phyloP scores from a whole-genome alignment of 306 rosid species.

The Pachyrhizus erosus region DNA sequence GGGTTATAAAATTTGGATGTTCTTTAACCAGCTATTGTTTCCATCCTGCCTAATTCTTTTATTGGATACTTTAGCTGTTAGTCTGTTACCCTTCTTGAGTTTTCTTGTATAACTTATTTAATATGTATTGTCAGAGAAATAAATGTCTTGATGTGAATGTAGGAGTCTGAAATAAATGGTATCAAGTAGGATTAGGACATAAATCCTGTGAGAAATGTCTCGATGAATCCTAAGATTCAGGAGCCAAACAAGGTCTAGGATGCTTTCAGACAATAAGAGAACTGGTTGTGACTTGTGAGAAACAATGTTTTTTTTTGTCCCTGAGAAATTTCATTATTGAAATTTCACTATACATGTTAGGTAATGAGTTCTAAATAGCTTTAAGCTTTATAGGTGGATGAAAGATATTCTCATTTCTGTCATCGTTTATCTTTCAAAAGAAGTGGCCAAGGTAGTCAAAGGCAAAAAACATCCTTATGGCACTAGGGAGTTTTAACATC shows the following conservation, averaged over 20 bases:
- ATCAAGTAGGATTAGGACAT: constrained; percentile 6
- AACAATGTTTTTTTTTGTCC: neutral
- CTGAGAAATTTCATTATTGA: too few relatives aligned
- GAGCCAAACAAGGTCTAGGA: neutral
- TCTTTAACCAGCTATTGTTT: constrained; percentile 24
- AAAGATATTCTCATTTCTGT: too few relatives aligned
- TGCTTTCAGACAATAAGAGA: neutral
- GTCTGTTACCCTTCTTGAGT: neutral
- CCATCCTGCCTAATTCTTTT: constrained; percentile 14
- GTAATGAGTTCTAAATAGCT: neutral
- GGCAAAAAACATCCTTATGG: neutral
- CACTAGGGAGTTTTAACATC: neutral
- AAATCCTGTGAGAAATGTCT: constrained; percentile 1
- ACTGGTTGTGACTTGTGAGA: neutral
- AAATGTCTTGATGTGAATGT: too few relatives aligned
- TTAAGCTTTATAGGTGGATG: too few relatives aligned
- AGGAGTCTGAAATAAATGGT: neutral
- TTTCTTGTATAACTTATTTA: constrained; percentile 9
- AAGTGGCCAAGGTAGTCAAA: neutral
- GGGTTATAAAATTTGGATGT: neutral
- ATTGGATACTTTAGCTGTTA: neutral
- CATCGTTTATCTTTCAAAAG: neutral
- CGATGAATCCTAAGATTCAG: neutral
- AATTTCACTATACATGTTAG: neutral
- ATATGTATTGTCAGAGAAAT: neutral